These are phyloP conservation scores for Neopestalotiopsis clavispora DNA, from an alignment of 2,329 filamentous ascomycete genomes.

Conservation along the genomic window DNA sequence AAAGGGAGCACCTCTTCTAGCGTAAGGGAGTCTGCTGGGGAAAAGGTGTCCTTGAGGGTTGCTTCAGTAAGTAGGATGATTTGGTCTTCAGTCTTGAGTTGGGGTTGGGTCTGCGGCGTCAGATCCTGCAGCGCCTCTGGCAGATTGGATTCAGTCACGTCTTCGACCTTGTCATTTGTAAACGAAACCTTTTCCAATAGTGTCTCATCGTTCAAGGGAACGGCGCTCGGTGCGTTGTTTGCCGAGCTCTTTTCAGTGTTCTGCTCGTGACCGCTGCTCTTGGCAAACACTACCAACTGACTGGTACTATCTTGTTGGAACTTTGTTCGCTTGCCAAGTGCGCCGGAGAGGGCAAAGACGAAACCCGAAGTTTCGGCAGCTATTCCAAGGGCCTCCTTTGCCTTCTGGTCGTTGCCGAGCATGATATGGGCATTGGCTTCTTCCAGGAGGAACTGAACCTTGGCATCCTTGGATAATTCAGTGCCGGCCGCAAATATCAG, in stretches of 20 bases:
- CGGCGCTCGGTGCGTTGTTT: conserved; percentile 61
- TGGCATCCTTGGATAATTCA: conserved; percentile 50
- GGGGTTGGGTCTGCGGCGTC: conserved; percentile 80
- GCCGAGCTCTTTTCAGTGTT: conserved; percentile 8
- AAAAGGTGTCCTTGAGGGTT: conserved; percentile 86
- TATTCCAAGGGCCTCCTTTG: conserved; percentile 70
- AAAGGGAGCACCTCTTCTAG: conserved; percentile 94
- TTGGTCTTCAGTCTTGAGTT: conserved; percentile 82
- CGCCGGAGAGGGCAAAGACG: conserved; percentile 81
- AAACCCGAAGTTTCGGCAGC: conserved; percentile 74
- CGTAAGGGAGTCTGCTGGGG: conserved; percentile 82
- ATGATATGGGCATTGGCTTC: conserved; percentile 82
- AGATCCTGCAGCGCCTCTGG: conserved; percentile 67
- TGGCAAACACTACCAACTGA: conserved; percentile 89
- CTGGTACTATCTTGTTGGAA: conserved; percentile 82
- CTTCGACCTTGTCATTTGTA: conserved; percentile 49
- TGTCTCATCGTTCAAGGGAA: conserved; percentile 91
- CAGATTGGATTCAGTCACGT: conserved; percentile 45
- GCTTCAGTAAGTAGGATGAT: conserved; percentile 87
- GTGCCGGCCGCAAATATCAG: conserved; percentile 19
- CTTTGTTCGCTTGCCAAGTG: conserved; percentile 82
- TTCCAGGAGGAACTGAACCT: conserved; percentile 78
- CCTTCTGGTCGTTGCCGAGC: conserved; percentile 80
- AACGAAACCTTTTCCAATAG: conserved; percentile 88
- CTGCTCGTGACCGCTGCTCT: conserved; percentile 59